Percentiles rank a stretch among this genome's conserved stretches.
phyloP scores from a whole-genome alignment of 2,329 filamentous ascomycete genomes.

The Aspergillus pseudonomiae region DNA sequence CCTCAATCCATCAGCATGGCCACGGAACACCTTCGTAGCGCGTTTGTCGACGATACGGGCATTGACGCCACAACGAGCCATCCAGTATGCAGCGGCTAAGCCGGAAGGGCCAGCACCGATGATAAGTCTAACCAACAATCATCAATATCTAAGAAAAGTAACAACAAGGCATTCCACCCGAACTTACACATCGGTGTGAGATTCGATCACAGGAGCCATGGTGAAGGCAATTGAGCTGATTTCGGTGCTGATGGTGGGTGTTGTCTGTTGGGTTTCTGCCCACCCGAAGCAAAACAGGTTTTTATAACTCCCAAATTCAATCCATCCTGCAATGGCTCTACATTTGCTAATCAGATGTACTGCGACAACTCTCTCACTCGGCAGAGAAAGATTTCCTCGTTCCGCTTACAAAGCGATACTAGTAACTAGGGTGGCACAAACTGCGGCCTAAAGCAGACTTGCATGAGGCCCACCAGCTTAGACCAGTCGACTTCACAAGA shows the following conservation, averaged over 20 bases:
- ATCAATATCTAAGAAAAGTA: neutral
- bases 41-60: slow-evolving; percentile 53
- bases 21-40: slow-evolving; percentile 37
- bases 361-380: neutral
- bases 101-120: slow-evolving; percentile 56
- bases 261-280: too few species aligned
- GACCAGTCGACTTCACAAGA: neutral
- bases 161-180: neutral
- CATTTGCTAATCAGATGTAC: neutral
- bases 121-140: slow-evolving; percentile 31
- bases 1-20: slow-evolving; percentile 26
- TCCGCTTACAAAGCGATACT: neutral
- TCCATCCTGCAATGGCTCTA: neutral
- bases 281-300: too few species aligned
- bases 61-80: slow-evolving; percentile 52
- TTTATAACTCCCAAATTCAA: neutral
- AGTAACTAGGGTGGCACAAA: neutral
- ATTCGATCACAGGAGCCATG: slow-evolving; percentile 9
- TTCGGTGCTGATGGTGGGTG: neutral
- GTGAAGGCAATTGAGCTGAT: neutral
- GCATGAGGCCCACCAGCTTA: neutral
- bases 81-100: slow-evolving; percentile 53
- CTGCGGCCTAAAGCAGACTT: neutral
- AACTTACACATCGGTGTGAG: slow-evolving; percentile 16
- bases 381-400: neutral